phyloP scores from a whole-genome alignment of 108 stramenopile species.

The Parietichytrium sp. region DNA sequence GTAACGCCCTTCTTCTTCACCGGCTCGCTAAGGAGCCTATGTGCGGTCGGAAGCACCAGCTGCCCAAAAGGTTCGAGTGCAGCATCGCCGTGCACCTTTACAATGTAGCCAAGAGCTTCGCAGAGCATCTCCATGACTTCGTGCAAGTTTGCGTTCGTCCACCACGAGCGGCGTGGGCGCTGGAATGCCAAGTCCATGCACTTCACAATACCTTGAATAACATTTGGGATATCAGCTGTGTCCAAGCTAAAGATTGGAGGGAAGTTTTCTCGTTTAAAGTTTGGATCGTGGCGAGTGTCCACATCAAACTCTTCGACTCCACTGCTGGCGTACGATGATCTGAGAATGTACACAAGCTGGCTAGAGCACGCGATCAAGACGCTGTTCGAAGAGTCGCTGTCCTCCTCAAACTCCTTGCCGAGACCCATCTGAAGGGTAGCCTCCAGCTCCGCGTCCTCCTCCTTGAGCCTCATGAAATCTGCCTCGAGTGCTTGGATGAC shows the following conservation, averaged over 20 bases:
- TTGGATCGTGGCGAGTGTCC: neutral
- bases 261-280: neutral
- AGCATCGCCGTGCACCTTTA: constrained; percentile 14
- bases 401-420: constrained; percentile 34
- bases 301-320: neutral
- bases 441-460: constrained; percentile 16
- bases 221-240: neutral
- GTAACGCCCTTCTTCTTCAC: constrained; percentile 14
- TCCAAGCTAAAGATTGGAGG: neutral
- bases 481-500: neutral
- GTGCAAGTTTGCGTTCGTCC: constrained; percentile 1
- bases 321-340: neutral
- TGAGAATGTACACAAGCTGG: neutral
- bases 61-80: constrained; percentile 10
- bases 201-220: neutral
- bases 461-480: neutral
- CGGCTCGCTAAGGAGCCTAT: neutral
- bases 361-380: neutral
- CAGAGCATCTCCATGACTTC: constrained; percentile 21
- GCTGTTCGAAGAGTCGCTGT: neutral
- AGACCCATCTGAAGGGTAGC: neutral
- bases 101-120: neutral
- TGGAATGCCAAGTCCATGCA: neutral
- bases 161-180: constrained; percentile 23
- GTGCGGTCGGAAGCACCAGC: neutral